Base-by-base conservation (phyloP, 2,329 filamentous ascomycete species). In the Pseudogymnoascus sp. region DNA sequence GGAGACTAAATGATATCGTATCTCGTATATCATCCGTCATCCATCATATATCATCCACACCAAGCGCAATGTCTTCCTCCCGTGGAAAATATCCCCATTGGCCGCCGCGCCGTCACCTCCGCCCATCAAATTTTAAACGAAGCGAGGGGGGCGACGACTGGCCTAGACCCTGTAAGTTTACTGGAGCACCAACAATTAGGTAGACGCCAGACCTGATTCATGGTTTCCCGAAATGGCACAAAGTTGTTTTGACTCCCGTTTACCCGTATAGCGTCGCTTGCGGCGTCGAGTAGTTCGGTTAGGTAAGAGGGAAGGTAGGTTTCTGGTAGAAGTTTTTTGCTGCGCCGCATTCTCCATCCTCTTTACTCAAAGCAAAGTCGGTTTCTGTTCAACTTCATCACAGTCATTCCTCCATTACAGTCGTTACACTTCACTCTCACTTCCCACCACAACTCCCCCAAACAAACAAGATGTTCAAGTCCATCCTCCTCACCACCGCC, bases 391-490 rank as follows among this genome's bases (percentile, higher is more conserved):
- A 31, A 6, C 14, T 31, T 52, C n/a, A 4, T 31, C 43, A 16
- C 23, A 31, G 14, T 52, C 45, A 14, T 52, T 52, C 29, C 23
- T 29, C 43, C 8, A 11, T 49, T 29, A 29, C 43, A 29, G 23
- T 29, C 45, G 45, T 52, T 52, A 31, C 45, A 29, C 45, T 52
- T 6, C 45, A 16, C 45, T 31, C 14, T 52, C 45, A 52, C 14
- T 52, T 26, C 10, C 26, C 14, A 52, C 2, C 45, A 16, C 45
- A 31, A 52, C 45, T 8, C 14, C 26, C 45, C 14, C 19, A 6
- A 52, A 52, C 45, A 52, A 14, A 2, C 59, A 60, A 60, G 21
- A 60, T 60, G 59, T 29, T 60, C 59, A 60, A 60, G 16, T 60
- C 59, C 14, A 14, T 60, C 31, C 31, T 60, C 41, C 41, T 60